These are phyloP conservation scores for Austroboletus niveus DNA, from an alignment of 1,284 basidiomycete species.

Conservation along the genomic window DNA sequence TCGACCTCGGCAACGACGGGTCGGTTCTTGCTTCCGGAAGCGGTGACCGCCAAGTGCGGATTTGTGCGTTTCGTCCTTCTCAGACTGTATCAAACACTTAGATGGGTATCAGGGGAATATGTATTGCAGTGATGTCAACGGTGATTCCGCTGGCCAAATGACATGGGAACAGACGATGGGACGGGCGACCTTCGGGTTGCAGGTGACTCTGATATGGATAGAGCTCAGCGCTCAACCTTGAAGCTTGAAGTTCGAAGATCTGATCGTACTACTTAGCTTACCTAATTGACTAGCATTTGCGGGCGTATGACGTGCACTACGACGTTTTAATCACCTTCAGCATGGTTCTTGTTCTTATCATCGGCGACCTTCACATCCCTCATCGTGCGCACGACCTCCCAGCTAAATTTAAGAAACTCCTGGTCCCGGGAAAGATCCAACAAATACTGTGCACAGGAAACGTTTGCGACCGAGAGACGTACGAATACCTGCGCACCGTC, in stretches of 20 bases:
- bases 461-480: constrained; percentile 95
- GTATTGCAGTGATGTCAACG: constrained; percentile 21
- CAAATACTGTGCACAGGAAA: constrained; percentile 99
- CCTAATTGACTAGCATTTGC: constrained; percentile 16
- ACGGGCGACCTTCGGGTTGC: background rate
- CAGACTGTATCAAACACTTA: constrained; percentile 25
- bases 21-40: constrained; percentile 81
- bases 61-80: constrained; percentile 49
- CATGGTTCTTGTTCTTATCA: constrained; percentile 85
- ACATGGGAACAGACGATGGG: constrained; percentile 1
- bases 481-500: constrained; percentile 96
- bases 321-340: constrained; percentile 17
- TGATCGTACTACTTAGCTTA: constrained; percentile 13
- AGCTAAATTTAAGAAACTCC: constrained; percentile 94
- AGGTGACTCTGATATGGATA: constrained; percentile 1
- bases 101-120: constrained; percentile 26
- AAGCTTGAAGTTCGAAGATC: too few relatives aligned
- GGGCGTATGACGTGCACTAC: background rate
- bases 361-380: constrained; percentile 94
- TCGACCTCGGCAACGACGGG: constrained; percentile 77
- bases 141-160: background rate
- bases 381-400: constrained; percentile 88
- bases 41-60: constrained; percentile 82
- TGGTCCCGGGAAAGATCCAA: constrained; percentile 96
- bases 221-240: too few relatives aligned